Evolutionary conservation across 306 rosid species (phyloP), one percentile per base, ranked within the genome.

Genomic region (Begonia fuchsioides): DNA sequence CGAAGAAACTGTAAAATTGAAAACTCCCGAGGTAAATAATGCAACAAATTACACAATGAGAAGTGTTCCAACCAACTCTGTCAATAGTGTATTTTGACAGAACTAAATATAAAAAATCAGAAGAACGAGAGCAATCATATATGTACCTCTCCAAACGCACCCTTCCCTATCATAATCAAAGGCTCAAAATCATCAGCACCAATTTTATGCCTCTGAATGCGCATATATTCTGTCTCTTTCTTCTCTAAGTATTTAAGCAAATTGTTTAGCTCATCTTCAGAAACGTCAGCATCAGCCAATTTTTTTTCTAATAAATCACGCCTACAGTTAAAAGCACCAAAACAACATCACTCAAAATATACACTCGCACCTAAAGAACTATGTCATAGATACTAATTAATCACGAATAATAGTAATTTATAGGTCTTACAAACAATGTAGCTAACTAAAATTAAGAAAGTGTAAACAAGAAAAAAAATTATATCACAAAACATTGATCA

Each of bases 101-200:
- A 26, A 26, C 35, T 26, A 26, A 26, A 26, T 26, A 26, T 26
- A 26, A 1, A 26, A 59, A 12, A 61, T 47, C 52, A 35, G 50
- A 15, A 11, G 32, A 16, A 60, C 50, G 16, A 56, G 49, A 51
- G 50, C 0, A 70, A 54, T 39, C 55, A 55, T 49, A 51, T 47
- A 58, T 12, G 49, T 78, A 92, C 98, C 96, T 92, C 98, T 44
- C 98, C 98, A 71, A 92, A 92, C 53, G 98, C 96, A 59, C 98
- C 98, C 81, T 83, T 92, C 73, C 98, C 98, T 60, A 92, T 92
- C 96, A 92, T 85, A 49, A 94, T 85, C 54, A 92, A 56, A 11
- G 79, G 96, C 81, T 82, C 94, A 71, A 92, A 92, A 69, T 92
- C 98, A 72, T 92, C 98, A 65, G 96, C 87, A 53, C 87, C 98